Conservation (phyloP, 2,329 filamentous ascomycete species). For the Camillea tinctor region DNA sequence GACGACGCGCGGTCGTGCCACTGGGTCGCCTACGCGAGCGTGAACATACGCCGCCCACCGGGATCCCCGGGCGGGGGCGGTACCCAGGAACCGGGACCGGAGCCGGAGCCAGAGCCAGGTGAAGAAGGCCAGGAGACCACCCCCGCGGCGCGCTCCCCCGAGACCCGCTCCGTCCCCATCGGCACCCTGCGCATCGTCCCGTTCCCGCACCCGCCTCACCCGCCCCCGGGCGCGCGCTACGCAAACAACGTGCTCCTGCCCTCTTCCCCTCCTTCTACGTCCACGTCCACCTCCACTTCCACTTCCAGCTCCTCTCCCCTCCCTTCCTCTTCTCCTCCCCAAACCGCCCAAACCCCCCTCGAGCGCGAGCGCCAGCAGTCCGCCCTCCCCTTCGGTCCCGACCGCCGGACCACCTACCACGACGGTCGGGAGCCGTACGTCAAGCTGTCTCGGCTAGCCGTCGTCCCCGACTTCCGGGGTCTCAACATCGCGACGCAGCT, state of each 20-base stretch:
- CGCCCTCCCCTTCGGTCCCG: constrained; percentile 27
- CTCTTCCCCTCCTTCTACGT: background rate
- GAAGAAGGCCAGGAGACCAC: background rate
- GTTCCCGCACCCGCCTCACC: constrained; percentile 71
- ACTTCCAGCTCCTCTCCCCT: background rate
- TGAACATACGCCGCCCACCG: constrained; percentile 42
- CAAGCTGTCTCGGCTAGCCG: constrained; percentile 77
- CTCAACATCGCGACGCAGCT: constrained; percentile 64
- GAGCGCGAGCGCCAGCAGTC: constrained; percentile 24
- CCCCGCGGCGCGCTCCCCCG: constrained; percentile 38
- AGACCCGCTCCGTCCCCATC: constrained; percentile 53
- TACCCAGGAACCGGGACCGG: background rate
- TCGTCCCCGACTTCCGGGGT: constrained; percentile 64
- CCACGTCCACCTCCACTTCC: no score
- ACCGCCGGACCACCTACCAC: constrained; percentile 51
- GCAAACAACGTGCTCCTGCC: constrained; percentile 41
- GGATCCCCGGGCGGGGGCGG: background rate
- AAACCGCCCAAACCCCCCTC: constrained; percentile 1
- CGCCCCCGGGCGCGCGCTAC: constrained; percentile 49
- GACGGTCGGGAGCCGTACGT: constrained; percentile 72
- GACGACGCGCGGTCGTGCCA: constrained; percentile 81
- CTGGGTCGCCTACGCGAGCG: constrained; percentile 79
- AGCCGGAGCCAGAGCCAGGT: background rate
- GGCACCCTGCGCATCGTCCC: constrained; percentile 80
- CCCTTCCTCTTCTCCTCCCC: background rate